Conservation (phyloP, 805 yeast species). For the Wickerhamomyces strasburgensis region DNA sequence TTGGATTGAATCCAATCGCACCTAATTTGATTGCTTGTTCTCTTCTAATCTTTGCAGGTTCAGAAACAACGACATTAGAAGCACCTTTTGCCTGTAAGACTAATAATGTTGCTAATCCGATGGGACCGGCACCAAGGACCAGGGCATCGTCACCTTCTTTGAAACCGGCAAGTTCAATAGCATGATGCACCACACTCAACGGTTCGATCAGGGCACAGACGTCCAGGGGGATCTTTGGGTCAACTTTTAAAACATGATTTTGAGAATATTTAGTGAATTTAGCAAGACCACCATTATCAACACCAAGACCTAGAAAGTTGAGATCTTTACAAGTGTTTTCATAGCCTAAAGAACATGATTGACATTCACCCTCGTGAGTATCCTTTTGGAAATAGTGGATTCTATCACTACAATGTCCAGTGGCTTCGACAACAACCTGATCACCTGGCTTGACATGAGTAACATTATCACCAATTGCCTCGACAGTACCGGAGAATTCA, state of each 20-base stretch:
- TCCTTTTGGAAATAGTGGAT: conserved; percentile 24
- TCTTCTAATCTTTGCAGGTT: conserved; percentile 58
- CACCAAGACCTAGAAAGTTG: conserved; percentile 46
- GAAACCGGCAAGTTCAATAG: conserved; percentile 41
- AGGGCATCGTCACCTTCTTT: conserved; percentile 41
- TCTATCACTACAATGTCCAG: conserved; percentile 39
- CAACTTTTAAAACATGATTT: conserved; percentile 36
- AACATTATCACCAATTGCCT: conserved; percentile 46
- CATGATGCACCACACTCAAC: conserved; percentile 56
- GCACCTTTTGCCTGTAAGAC: conserved; percentile 47
- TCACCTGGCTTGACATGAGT: conserved; percentile 47
- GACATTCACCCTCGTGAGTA: conserved; percentile 31
- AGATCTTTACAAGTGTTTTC: conserved; percentile 42
- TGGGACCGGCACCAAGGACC: conserved; percentile 59
- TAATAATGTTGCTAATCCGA: conserved; percentile 54
- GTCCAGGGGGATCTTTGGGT: conserved; percentile 39
- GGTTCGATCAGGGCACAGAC: conserved; percentile 57
- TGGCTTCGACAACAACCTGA: conserved; percentile 49
- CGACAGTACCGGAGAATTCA: conserved; percentile 58
- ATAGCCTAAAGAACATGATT: conserved; percentile 38
- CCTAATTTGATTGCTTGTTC: conserved; percentile 49
- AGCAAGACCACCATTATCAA: conserved; percentile 43
- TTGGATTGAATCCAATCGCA: conserved; percentile 41
- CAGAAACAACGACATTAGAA: conserved; percentile 50
- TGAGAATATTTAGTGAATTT: conserved; percentile 38